phyloP scores from a whole-genome alignment of 441 rosid genomes.

The Syzygium syzygioides region DNA sequence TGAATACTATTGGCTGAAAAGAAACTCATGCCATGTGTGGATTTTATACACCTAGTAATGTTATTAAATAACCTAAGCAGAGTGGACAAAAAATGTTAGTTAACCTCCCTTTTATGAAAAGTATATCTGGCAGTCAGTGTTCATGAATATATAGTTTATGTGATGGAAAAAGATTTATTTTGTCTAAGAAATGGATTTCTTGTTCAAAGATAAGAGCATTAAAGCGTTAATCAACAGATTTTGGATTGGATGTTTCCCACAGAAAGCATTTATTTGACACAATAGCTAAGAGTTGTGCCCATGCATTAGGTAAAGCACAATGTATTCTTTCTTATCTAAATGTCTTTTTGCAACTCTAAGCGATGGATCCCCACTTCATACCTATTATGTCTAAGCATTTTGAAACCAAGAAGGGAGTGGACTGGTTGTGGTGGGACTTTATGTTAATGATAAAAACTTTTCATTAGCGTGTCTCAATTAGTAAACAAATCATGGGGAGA shows the following conservation, averaged over 20 bases:
- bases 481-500: background rate
- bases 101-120: background rate
- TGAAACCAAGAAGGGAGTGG: background rate
- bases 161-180: background rate
- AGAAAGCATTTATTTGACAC: background rate
- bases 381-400: background rate
- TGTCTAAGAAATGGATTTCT: background rate
- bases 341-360: background rate
- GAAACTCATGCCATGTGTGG: background rate
- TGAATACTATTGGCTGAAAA: background rate
- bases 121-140: background rate
- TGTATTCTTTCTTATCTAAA: background rate
- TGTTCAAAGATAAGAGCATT: background rate
- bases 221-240: background rate
- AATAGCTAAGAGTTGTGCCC: background rate
- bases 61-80: background rate
- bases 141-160: background rate
- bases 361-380: background rate
- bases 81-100: background rate
- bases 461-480: background rate
- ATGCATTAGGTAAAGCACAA: background rate
- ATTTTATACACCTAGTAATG: background rate
- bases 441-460: background rate
- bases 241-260: background rate
- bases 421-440: background rate